Evolutionary conservation across 306 rosid genomes (phyloP), one percentile per base, ranked within the genome.

Genomic region (Cicer yamashitae): DNA sequence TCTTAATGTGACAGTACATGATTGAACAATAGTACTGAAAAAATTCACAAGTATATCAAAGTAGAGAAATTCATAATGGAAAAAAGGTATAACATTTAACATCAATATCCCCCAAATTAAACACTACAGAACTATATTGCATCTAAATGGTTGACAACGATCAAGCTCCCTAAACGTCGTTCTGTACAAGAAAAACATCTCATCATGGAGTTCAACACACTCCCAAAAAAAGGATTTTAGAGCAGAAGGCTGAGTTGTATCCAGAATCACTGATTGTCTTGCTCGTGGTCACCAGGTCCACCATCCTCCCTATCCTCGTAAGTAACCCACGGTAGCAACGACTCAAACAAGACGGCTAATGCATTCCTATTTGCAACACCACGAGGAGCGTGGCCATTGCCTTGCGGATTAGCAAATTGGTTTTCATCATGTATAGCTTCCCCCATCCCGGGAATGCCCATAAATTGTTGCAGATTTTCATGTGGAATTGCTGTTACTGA

Each of bases 261-360:
- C 78, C 48, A 48, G 58, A 50, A 67, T 77, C 84, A 81, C 74
- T 71, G 77, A 74, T 87, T 72, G 56, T 67, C 90, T 66, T 79
- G 89, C 12, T 45, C 87, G 44, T 41, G 84, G n/a, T 67, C 90
- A 57, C 87, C 77, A 54, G 10, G 83, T 37, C 82, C 37, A 30
- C 37, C 37, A 30, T 15, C 83, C 63, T 69, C 88, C 65, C 37
- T 77, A 38, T 85, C 97, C 45, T 81, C 93, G 34, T 92, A 94
- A 63, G 88, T 88, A 80, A 87, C 93, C 99, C 97, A 94, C 7
- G 97, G 99, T 56, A 94, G 89, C 93, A 94, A 72, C 0, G 99
- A 94, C 84, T 92, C 99, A 18, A 94, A 84, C 83, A 89, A 85
- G 63, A 94, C 96, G 7, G 96, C 93, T 62, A 92, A 70, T 58